A percentile compares a stretch with the other conserved stretches of the same genome.
Evolutionary conservation across 164 flowering plant genomes (phyloP).

Genomic region (Chimonanthus praecox): DNA sequence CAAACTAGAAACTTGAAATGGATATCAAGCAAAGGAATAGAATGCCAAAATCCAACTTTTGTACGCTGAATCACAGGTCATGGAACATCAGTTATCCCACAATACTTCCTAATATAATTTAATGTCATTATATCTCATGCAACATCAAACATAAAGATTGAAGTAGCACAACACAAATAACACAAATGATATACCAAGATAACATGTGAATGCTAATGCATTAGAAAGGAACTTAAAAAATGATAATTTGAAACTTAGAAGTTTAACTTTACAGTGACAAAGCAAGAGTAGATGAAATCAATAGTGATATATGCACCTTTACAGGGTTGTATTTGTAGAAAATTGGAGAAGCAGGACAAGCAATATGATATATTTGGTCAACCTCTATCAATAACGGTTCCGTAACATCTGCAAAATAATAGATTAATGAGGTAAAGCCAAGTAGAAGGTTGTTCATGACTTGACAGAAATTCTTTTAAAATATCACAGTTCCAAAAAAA

Average conservation of each 20-base stretch:
- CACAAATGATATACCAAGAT: neutral
- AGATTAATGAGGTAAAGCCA: neutral
- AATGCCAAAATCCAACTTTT: too few relatives aligned
- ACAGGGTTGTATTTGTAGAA: constrained; percentile 92
- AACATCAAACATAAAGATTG: neutral
- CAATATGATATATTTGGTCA: constrained; percentile 91
- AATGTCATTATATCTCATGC: neutral
- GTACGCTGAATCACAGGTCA: too few relatives aligned
- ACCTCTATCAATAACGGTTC: constrained; percentile 83
- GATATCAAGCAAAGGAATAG: too few relatives aligned
- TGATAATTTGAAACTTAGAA: neutral
- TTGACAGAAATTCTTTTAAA: too few relatives aligned
- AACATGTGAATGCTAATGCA: neutral
- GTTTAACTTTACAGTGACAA: neutral
- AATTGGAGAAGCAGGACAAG: constrained; percentile 97
- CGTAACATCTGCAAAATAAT: constrained; percentile 57
- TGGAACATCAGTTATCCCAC: neutral
- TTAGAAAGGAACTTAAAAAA: neutral
- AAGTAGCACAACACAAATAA: neutral
- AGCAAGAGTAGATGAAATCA: neutral
- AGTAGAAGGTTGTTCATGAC: too few relatives aligned
- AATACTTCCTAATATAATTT: neutral
- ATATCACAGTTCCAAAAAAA: too few relatives aligned
- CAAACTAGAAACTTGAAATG: too few relatives aligned
- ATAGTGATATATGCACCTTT: constrained; percentile 32